Evolutionary conservation across 202 grass and related monocot species (phyloP), one percentile per base, ranked within the genome.

Genomic region (Digitaria exilis): DNA sequence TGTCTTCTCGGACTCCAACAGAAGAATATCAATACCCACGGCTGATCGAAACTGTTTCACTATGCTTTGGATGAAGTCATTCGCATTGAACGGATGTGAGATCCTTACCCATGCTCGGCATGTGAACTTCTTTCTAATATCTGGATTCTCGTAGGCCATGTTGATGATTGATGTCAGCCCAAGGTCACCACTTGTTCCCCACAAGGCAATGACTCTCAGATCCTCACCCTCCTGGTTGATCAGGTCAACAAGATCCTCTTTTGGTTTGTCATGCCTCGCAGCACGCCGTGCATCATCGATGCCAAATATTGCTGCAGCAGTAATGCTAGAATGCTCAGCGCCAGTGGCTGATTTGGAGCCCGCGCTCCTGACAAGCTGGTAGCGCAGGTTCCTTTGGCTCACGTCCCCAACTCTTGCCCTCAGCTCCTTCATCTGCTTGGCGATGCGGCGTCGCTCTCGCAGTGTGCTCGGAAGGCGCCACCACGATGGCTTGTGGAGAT

Each of bases 391-490:
- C 13, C 81, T 54, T 5, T 75, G 29, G 69, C 70, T 83, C 1
- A 83, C 45, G 0, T 75, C 42, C 69, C 54, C 58, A 2, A 74
- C 81, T 7, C 32, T 62, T 4, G 48, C 44, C 7, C 49, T 83
- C 0, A 83, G 41, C 21, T 83, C 71, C 19, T 75, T 61, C 50
- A 75, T 50, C 8, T 46, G 19, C 17, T 58, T 83, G 42, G 80
- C 80, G 1, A 66, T 41, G 18, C 34, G 63, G 9, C 34, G 34
- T 1, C 32, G 19, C 63, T 41, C 19, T 13, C 0, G 2, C 19
- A 66, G 1, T 1, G 32, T 66, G 11, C 34, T 0, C 22, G 9
- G 35, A 0, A 68, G 2, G 2, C 13, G 9, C 35, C 62, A 65
- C 51, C 31, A 12, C 0, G 61, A 48, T 2, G 65, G 14, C 22